phyloP scores from a whole-genome alignment of 2,329 filamentous ascomycete species.

The Cryphonectria nitschkei region DNA sequence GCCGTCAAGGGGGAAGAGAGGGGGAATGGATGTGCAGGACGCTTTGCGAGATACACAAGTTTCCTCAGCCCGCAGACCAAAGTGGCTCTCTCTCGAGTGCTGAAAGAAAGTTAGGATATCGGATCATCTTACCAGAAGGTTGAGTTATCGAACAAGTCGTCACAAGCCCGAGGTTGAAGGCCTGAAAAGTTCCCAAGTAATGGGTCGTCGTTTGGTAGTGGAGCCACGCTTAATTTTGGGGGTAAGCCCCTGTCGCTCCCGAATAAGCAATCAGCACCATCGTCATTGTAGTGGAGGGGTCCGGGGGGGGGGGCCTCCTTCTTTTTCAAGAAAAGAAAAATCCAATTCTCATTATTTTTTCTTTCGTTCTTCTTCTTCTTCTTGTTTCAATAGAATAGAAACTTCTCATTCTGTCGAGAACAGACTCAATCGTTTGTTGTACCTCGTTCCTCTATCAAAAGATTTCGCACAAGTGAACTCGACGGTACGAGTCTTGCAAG shows the following conservation, averaged over 20 bases:
- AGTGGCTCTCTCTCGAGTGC: not conserved
- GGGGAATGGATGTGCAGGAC: not conserved
- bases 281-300: not conserved
- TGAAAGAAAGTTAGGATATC: not conserved
- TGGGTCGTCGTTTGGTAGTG: not conserved
- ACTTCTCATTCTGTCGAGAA: too few relatives aligned
- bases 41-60: not conserved
- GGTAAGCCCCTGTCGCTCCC: not conserved
- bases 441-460: too few relatives aligned
- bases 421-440: too few relatives aligned
- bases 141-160: not conserved
- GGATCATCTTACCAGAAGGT: not conserved
- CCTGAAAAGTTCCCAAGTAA: not conserved
- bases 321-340: not conserved
- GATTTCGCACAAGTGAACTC: too few relatives aligned
- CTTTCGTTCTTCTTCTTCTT: not conserved
- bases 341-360: not conserved
- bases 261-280: not conserved
- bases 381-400: too few relatives aligned
- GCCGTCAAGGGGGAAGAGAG: not conserved
- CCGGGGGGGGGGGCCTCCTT: not conserved
- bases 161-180: constrained; percentile 6
- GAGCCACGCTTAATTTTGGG: constrained; percentile 7
- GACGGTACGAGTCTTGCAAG: too few relatives aligned
- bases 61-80: not conserved